Evolutionary conservation across 208 protist species (phyloP).

Genomic region (Leptomonas pyrrhocoris): DNA sequence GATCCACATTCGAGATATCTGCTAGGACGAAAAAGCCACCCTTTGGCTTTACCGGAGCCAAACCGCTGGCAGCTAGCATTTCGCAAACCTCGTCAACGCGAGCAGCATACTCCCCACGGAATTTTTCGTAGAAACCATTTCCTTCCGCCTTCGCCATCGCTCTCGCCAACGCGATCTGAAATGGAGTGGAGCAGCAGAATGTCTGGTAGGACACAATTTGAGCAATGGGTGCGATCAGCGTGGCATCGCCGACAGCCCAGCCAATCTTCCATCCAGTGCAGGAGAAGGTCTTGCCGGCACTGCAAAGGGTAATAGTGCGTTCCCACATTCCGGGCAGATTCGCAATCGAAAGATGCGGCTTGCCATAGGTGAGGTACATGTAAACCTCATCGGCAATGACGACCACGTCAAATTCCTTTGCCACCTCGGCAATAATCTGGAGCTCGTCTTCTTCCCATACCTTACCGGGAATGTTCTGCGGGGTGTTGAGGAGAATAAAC

Average conservation of each 20-base stretch:
- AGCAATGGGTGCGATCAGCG: conserved; percentile 44
- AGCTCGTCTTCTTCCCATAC: conserved; percentile 69
- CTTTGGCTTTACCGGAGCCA: conserved; percentile 54
- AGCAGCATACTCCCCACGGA: conserved; percentile 50
- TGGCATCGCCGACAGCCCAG: conserved; percentile 67
- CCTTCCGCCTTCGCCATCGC: conserved; percentile 56
- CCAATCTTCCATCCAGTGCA: conserved; percentile 94
- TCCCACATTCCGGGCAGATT: conserved; percentile 88
- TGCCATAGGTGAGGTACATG: conserved; percentile 84
- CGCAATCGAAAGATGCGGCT: conserved; percentile 72
- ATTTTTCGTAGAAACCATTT: conserved; percentile 61
- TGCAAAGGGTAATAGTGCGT: conserved; percentile 90
- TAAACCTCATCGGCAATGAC: conserved; percentile 91
- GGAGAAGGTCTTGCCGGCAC: conserved; percentile 92
- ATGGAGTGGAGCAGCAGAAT: conserved; percentile 85
- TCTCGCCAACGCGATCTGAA: conserved; percentile 86
- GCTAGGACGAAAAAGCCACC: conserved; percentile 91
- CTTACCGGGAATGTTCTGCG: conserved; percentile 93
- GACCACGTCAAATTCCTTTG: conserved; percentile 64
- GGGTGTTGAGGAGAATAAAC: conserved; percentile 92
- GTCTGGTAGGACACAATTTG: conserved; percentile 77
- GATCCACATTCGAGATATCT: conserved; percentile 74
- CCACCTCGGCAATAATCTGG: conserved; percentile 67
- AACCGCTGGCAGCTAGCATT: conserved; percentile 41
- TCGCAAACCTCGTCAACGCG: conserved; percentile 47